Conservation (phyloP, 2,329 filamentous ascomycete genomes). For the Cercospora sp. region DNA sequence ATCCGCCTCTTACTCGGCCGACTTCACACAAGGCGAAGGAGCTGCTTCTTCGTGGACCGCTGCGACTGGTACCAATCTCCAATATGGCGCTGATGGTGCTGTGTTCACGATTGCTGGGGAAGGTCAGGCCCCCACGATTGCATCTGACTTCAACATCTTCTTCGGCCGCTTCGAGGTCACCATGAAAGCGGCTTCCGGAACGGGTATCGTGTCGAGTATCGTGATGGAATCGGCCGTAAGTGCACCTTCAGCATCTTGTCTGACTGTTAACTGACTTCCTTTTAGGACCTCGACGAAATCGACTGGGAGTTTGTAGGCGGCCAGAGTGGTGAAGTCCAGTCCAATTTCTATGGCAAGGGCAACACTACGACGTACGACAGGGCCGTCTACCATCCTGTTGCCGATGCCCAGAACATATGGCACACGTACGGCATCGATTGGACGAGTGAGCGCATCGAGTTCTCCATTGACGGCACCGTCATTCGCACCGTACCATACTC, state of each 20-base stretch:
- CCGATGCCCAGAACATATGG: constrained; percentile 61
- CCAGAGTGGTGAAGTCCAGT: constrained; percentile 62
- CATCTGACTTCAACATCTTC: constrained; percentile 74
- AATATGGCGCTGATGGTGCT: constrained; percentile 64
- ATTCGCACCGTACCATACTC: constrained; percentile 67
- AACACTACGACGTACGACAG: constrained; percentile 71
- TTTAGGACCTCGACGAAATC: constrained; percentile 72
- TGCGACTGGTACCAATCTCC: constrained; percentile 66
- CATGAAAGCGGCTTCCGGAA: constrained; percentile 72
- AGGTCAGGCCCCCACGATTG: constrained; percentile 68
- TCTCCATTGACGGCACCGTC: constrained; percentile 67
- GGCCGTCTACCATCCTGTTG: constrained; percentile 45
- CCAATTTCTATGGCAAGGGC: constrained; percentile 76
- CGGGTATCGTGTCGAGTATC: constrained; percentile 75
- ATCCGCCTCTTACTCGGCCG: constrained; percentile 52
- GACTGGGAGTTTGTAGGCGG: constrained; percentile 80
- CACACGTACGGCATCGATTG: constrained; percentile 74
- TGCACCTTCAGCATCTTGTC: background rate
- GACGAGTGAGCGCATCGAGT: constrained; percentile 67
- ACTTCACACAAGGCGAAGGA: constrained; percentile 59
- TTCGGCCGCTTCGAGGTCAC: constrained; percentile 76
- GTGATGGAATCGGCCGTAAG: constrained; percentile 71
- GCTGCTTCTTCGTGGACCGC: constrained; percentile 59
- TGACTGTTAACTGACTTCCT: background rate
- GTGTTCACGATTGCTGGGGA: constrained; percentile 69